These are phyloP conservation scores for Argentina anserina DNA, from an alignment of 306 rosid species.

Conservation along the genomic window DNA sequence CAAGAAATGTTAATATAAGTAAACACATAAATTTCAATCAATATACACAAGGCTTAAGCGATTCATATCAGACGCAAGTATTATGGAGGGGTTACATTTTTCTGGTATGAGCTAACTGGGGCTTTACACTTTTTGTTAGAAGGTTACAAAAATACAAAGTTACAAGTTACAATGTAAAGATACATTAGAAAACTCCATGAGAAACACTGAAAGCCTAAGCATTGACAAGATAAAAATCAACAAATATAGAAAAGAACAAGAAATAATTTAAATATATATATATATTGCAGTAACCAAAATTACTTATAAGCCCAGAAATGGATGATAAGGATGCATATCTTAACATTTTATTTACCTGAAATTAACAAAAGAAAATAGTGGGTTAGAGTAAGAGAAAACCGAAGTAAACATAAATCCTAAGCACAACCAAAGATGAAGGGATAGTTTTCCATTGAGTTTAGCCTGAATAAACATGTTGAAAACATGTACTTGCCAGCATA, in stretches of 20 bases:
- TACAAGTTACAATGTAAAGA: too few relatives aligned
- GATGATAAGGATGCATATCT: constrained; percentile 69
- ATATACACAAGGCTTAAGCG: too few relatives aligned
- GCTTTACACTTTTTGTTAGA: too few relatives aligned
- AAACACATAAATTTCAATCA: too few relatives aligned
- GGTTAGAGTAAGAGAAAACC: constrained; percentile 13
- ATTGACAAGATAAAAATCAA: background rate
- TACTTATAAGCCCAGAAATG: constrained; percentile 65
- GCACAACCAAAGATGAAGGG: background rate
- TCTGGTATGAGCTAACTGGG: background rate
- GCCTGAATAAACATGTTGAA: too few relatives aligned
- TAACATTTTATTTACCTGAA: constrained; percentile 67
- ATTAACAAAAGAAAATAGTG: constrained; percentile 20
- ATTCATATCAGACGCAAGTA: too few relatives aligned
- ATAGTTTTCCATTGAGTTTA: background rate
- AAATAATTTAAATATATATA: constrained; percentile 12
- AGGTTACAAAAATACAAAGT: too few relatives aligned
- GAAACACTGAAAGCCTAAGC: background rate
- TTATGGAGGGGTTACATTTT: too few relatives aligned
- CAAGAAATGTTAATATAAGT: too few relatives aligned
- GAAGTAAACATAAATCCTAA: too few relatives aligned
- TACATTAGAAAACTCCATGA: background rate
- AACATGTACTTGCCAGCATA: too few relatives aligned
- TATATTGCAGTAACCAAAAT: constrained; percentile 78
- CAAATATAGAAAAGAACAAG: background rate